phyloP scores from a whole-genome alignment of 2,329 filamentous ascomycete genomes.

The Aspergillus ibericus region DNA sequence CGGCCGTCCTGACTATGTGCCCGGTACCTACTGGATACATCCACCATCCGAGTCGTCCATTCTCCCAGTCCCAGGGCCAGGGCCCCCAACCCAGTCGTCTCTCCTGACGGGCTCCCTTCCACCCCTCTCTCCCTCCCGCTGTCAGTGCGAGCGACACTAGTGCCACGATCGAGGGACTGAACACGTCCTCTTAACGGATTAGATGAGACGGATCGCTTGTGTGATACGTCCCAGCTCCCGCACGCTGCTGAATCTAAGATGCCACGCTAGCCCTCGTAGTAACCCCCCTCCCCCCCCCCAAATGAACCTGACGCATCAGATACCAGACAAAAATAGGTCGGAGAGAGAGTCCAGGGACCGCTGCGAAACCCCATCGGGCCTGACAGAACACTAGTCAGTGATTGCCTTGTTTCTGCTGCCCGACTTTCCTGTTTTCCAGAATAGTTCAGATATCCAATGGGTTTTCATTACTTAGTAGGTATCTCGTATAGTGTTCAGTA shows the following conservation, averaged over 20 bases:
- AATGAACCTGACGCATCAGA: neutral
- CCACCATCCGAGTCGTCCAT: neutral
- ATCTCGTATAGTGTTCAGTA: slow-evolving; percentile 15
- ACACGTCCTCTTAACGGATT: too few species aligned
- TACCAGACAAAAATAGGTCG: neutral
- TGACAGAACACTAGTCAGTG: neutral
- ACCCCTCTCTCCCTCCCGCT: too few species aligned
- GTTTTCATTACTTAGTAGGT: slow-evolving; percentile 17
- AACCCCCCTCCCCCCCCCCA: neutral
- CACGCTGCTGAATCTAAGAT: neutral
- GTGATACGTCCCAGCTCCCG: neutral
- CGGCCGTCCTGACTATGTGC: neutral
- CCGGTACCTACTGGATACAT: slow-evolving; percentile 8
- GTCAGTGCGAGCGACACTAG: neutral
- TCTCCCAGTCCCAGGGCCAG: too few species aligned
- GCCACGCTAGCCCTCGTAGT: neutral
- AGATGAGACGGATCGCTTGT: neutral
- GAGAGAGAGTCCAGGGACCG: neutral
- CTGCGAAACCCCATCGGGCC: neutral
- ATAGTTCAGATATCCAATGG: slow-evolving; percentile 9
- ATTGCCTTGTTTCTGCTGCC: neutral
- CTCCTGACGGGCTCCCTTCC: too few species aligned
- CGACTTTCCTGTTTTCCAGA: neutral
- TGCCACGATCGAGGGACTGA: too few species aligned
- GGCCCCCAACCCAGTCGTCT: neutral